Evolutionary conservation across 2,329 filamentous ascomycete species (phyloP).

Genomic region (Didymella segeticola): DNA sequence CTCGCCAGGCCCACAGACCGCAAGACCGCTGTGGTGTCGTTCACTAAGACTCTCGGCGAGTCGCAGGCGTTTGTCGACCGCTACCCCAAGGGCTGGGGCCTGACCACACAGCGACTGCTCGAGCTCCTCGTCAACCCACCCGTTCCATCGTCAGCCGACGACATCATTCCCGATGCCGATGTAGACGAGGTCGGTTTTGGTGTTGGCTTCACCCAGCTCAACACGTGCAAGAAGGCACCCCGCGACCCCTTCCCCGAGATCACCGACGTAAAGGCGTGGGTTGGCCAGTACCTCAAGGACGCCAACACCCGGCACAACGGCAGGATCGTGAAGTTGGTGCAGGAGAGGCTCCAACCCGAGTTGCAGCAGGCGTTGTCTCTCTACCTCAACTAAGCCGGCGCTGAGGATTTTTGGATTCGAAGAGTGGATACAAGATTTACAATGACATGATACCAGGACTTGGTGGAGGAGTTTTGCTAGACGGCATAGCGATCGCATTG

Average conservation of each 20-base stretch:
- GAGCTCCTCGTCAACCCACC: slow-evolving; percentile 90
- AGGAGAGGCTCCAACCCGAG: slow-evolving; percentile 66
- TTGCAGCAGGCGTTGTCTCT: slow-evolving; percentile 49
- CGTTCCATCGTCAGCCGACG: slow-evolving; percentile 69
- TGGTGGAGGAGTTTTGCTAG: slow-evolving; percentile 18
- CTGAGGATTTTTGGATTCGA: background rate
- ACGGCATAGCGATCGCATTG: slow-evolving; percentile 10
- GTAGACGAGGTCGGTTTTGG: slow-evolving; percentile 96
- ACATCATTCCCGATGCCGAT: slow-evolving; percentile 83
- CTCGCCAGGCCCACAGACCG: slow-evolving; percentile 86
- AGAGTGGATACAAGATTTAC: slow-evolving; percentile 1
- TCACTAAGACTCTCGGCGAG: slow-evolving; percentile 90
- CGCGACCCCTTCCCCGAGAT: slow-evolving; percentile 88
- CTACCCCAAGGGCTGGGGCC: slow-evolving; percentile 77
- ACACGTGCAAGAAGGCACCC: slow-evolving; percentile 79
- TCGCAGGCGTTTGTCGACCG: slow-evolving; percentile 81
- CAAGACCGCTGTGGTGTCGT: slow-evolving; percentile 90
- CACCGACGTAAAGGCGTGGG: slow-evolving; percentile 80
- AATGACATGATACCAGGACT: slow-evolving; percentile 20
- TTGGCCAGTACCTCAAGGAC: slow-evolving; percentile 77
- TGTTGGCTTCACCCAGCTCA: slow-evolving; percentile 90
- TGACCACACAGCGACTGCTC: slow-evolving; percentile 87
- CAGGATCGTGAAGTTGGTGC: slow-evolving; percentile 72
- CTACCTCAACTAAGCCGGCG: slow-evolving; percentile 28
- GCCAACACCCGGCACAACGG: slow-evolving; percentile 78